These are phyloP conservation scores for Cladophialophora bantiana DNA, from an alignment of 2,329 filamentous ascomycete genomes.

Conservation along the genomic window DNA sequence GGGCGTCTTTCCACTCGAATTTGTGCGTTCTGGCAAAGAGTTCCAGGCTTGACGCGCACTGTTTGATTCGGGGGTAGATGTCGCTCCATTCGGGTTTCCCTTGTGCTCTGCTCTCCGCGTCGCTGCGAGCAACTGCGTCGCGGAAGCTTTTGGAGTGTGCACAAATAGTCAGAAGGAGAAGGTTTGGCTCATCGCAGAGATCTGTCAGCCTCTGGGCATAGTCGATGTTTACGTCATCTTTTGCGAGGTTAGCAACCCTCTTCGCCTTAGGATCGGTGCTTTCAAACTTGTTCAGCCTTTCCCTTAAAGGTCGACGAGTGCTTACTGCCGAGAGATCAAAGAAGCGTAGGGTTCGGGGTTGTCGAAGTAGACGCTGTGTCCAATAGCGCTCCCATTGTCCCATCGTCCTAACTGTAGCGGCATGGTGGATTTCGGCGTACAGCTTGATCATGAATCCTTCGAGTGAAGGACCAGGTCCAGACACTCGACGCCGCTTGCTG, in stretches of 20 bases:
- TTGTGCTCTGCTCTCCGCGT: conserved; percentile 17
- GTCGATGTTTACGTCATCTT: conserved; percentile 13
- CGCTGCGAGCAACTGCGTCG: conserved; percentile 10
- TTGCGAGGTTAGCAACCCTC: conserved; percentile 9
- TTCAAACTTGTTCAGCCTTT: conserved; percentile 5
- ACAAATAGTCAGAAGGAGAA: conserved; percentile 33
- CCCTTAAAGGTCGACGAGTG: not conserved
- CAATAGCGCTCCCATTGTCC: conserved; percentile 2
- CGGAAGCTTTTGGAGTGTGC: conserved; percentile 32
- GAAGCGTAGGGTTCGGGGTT: conserved; percentile 15
- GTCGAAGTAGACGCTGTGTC: conserved; percentile 12
- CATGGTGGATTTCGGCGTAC: conserved; percentile 24
- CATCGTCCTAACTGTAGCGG: not conserved
- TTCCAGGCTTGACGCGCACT: conserved; percentile 29
- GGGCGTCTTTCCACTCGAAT: conserved; percentile 22
- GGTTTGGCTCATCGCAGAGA: conserved; percentile 20
- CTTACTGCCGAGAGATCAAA: conserved; percentile 6
- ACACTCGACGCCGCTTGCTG: not conserved
- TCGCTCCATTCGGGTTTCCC: conserved; percentile 16
- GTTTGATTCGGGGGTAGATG: conserved; percentile 18
- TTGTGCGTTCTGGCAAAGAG: conserved; percentile 29
- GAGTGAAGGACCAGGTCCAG: not conserved
- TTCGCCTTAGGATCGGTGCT: conserved; percentile 2
- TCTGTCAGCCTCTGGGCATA: conserved; percentile 15
- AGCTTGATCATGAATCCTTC: conserved; percentile 19